Evolutionary conservation across 2,329 filamentous ascomycete species (phyloP).

Genomic region (Fusarium pseudograminearum): DNA sequence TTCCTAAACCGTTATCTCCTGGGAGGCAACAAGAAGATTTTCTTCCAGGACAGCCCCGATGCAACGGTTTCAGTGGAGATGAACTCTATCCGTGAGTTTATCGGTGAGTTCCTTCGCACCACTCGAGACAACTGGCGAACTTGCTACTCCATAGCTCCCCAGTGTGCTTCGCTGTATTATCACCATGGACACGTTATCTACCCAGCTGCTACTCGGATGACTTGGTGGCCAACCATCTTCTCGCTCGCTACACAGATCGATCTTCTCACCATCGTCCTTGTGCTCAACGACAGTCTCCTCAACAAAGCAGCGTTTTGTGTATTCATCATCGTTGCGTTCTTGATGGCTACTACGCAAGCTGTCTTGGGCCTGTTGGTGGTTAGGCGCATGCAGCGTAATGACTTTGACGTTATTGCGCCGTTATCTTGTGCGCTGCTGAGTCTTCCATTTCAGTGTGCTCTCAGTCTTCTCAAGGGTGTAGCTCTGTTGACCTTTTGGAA

Average conservation of each 20-base stretch:
- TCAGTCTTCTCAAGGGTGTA: constrained; percentile 22
- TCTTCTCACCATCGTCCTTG: neutral
- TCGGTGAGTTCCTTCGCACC: constrained; percentile 13
- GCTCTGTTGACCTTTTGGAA: constrained; percentile 19
- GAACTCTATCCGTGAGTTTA: neutral
- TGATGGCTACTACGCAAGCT: neutral
- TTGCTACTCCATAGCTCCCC: neutral
- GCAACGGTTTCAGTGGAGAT: neutral
- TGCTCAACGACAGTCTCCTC: neutral
- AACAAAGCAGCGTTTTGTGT: neutral
- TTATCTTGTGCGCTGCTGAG: neutral
- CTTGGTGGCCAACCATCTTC: neutral
- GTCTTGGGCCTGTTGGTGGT: neutral
- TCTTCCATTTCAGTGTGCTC: constrained; percentile 5
- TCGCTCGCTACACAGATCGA: neutral
- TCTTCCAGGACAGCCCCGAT: constrained; percentile 18
- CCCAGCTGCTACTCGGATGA: neutral
- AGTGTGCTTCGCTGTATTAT: neutral
- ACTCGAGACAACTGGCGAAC: constrained; percentile 18
- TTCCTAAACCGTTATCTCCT: constrained; percentile 31
- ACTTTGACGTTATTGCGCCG: neutral
- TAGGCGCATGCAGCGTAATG: neutral
- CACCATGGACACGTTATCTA: neutral
- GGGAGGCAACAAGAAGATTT: constrained; percentile 1
- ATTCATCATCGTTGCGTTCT: neutral